phyloP scores from a whole-genome alignment of 345 rosid species.

The Acer saccharum region DNA sequence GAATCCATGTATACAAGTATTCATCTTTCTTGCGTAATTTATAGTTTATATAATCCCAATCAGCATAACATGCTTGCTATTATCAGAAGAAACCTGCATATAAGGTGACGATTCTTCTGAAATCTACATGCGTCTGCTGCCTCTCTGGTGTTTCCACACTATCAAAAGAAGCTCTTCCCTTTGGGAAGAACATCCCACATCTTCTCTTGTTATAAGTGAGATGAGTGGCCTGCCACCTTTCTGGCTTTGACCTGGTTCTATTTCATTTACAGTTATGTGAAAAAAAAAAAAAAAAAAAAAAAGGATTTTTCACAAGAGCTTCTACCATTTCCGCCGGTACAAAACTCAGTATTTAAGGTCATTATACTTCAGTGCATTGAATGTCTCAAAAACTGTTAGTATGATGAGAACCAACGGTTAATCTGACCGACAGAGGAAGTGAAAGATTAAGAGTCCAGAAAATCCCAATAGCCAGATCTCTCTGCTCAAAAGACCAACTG shows the following conservation, averaged over 20 bases:
- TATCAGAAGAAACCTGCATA: constrained; percentile 22
- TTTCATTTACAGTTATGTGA: constrained; percentile 37
- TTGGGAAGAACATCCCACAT: constrained; percentile 23
- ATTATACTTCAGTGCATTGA: background rate
- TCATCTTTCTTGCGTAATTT: constrained; percentile 20
- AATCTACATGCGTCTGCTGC: constrained; percentile 14
- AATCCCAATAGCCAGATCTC: constrained; percentile 37
- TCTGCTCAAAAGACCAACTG: constrained; percentile 24
- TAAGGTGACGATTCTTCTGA: constrained; percentile 16
- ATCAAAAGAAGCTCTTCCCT: constrained; percentile 25
- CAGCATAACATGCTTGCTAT: constrained; percentile 19
- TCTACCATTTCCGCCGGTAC: constrained; percentile 28
- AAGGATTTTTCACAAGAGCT: constrained; percentile 21
- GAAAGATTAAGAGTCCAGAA: constrained; percentile 37
- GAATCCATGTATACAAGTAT: constrained; percentile 17
- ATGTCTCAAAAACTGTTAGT: constrained; percentile 20
- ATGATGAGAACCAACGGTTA: constrained; percentile 16
- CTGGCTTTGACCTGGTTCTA: constrained; percentile 50
- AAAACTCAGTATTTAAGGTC: constrained; percentile 32
- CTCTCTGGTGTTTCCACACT: constrained; percentile 15
- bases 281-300: background rate
- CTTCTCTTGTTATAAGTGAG: constrained; percentile 18
- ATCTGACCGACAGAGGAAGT: constrained; percentile 31
- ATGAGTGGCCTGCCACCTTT: constrained; percentile 55
- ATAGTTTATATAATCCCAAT: constrained; percentile 14